phyloP scores from a whole-genome alignment of 768 basidiomycete genomes.

The Suillus brevipes region DNA sequence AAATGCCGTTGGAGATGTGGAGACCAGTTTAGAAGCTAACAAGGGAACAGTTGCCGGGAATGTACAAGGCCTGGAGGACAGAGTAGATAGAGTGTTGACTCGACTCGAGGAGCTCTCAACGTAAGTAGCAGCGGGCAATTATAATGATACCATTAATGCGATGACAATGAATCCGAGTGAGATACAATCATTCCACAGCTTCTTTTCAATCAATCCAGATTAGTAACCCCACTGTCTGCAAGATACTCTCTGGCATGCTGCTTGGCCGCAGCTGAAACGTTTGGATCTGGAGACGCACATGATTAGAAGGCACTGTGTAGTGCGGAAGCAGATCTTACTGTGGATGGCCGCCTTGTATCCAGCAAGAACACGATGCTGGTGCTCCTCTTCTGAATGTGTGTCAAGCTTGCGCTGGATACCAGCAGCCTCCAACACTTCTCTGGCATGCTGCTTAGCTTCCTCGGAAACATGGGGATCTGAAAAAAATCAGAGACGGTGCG shows the following conservation, averaged over 20 bases:
- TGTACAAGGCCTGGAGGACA: constrained; percentile 64
- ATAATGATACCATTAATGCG: constrained; percentile 9
- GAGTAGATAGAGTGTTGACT: constrained; percentile 48
- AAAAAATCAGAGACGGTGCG: neutral
- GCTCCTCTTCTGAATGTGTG: constrained; percentile 37
- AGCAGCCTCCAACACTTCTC: constrained; percentile 50
- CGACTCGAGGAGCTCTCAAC: constrained; percentile 41
- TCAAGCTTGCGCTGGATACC: constrained; percentile 37
- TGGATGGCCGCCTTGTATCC: constrained; percentile 57
- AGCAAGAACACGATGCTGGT: constrained; percentile 47
- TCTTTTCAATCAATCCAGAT: constrained; percentile 8
- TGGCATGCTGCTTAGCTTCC: constrained; percentile 54
- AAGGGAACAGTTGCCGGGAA: constrained; percentile 70
- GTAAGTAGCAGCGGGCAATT: constrained; percentile 6
- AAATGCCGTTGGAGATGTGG: constrained; percentile 67
- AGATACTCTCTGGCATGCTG: constrained; percentile 46
- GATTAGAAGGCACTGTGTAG: constrained; percentile 3
- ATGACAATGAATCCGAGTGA: neutral
- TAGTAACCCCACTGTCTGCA: constrained; percentile 26
- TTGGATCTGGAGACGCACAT: constrained; percentile 36
- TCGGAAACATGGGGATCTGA: constrained; percentile 47
- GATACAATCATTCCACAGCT: neutral
- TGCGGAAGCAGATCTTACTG: constrained; percentile 31
- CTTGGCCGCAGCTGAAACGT: constrained; percentile 50
- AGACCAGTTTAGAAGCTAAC: constrained; percentile 77